Evolutionary conservation across 164 flowering plant genomes (phyloP).

Genomic region (Tetracentron sinense): DNA sequence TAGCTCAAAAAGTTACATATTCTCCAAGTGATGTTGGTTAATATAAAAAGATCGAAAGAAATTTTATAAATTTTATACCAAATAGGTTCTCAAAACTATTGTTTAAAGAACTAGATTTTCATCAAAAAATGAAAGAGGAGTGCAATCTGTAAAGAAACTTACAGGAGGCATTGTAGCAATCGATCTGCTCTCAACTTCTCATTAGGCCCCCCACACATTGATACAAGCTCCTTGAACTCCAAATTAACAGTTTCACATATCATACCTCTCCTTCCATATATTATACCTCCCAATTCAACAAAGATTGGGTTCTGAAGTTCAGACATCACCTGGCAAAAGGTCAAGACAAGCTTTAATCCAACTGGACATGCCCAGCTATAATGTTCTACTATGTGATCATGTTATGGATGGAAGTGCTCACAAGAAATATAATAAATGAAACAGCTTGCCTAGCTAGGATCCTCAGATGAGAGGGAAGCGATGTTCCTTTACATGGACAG

Average conservation of each 20-base stretch:
- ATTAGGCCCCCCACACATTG: slow-evolving; percentile 77
- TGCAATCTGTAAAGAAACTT: slow-evolving; percentile 28
- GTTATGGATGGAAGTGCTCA: too few relatives aligned
- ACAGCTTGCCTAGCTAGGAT: slow-evolving; percentile 1
- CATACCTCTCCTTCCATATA: slow-evolving; percentile 58
- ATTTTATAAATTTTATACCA: neutral
- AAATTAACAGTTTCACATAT: slow-evolving; percentile 58
- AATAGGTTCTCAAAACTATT: neutral
- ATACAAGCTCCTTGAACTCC: slow-evolving; percentile 77
- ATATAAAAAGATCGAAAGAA: neutral
- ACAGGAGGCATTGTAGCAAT: slow-evolving; percentile 55
- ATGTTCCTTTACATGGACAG: neutral
- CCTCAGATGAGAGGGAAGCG: neutral
- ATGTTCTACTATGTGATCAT: too few relatives aligned
- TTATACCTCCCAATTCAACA: slow-evolving; percentile 32
- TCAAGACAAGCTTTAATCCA: slow-evolving; percentile 10
- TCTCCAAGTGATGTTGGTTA: neutral
- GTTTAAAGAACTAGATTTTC: neutral
- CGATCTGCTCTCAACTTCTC: slow-evolving; percentile 68
- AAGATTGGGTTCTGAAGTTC: slow-evolving; percentile 69
- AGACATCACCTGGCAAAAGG: slow-evolving; percentile 50
- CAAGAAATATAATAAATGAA: too few relatives aligned
- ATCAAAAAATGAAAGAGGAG: neutral
- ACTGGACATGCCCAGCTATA: neutral
- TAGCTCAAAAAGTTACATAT: too few relatives aligned